These are phyloP conservation scores for Rhododendron molle DNA, from an alignment of 148 eudicot genomes.

Conservation along the genomic window DNA sequence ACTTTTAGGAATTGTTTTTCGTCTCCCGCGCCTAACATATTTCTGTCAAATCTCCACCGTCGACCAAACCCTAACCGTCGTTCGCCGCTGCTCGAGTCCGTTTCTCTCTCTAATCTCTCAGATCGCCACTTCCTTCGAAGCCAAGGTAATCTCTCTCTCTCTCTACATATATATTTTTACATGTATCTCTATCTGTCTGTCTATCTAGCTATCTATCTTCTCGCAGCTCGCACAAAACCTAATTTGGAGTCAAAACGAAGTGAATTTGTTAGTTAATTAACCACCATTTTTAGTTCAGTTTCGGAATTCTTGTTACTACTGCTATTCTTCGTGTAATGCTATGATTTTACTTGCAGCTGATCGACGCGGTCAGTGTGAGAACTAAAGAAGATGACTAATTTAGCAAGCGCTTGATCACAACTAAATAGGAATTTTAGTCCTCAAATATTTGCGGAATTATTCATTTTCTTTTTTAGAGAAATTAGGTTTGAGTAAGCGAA, in stretches of 20 bases:
- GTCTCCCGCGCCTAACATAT: neutral
- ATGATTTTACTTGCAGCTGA: neutral
- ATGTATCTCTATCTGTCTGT: neutral
- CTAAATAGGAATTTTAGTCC: neutral
- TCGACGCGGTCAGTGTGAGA: neutral
- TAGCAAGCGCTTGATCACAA: neutral
- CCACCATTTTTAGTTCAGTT: neutral
- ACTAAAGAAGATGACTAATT: neutral
- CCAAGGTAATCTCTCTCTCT: neutral
- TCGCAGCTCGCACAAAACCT: neutral
- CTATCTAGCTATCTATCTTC: neutral
- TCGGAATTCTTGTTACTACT: neutral
- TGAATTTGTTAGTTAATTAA: neutral
- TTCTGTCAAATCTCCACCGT: neutral
- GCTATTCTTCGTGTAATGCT: neutral
- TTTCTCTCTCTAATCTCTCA: neutral
- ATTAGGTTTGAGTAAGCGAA: neutral
- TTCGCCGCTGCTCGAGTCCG: neutral
- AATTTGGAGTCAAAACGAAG: neutral
- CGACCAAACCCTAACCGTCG: slow-evolving; percentile 6
- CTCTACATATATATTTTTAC: no score
- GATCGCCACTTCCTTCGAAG: neutral
- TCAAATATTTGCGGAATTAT: no score
- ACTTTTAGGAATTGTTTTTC: neutral
- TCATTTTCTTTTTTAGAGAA: neutral